Conservation (phyloP, 176 grass and related monocot genomes). For the Stipa capillata region DNA sequence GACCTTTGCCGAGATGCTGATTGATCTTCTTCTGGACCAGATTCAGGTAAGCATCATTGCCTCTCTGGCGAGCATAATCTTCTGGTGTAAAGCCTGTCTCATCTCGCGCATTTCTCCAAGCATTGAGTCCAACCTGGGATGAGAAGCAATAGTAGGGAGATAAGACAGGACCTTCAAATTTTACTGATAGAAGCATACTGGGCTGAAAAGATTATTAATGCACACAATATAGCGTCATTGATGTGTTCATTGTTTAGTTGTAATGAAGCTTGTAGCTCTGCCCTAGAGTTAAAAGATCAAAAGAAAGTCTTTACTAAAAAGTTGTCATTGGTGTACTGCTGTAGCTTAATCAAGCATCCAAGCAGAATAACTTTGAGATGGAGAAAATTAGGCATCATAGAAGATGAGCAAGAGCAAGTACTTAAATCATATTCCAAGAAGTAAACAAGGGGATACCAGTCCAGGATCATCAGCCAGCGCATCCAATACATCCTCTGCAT, state of each 20-base stretch:
- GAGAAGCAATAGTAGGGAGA: not conserved
- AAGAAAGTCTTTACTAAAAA: not conserved
- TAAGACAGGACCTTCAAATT: conserved; percentile 5
- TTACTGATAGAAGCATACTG: not conserved
- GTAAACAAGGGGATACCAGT: conserved; percentile 50
- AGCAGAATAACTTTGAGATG: not conserved
- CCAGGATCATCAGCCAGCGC: conserved; percentile 78
- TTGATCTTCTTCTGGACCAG: conserved; percentile 87
- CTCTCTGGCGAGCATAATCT: conserved; percentile 61
- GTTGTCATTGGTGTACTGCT: not conserved
- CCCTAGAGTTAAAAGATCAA: not conserved
- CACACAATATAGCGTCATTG: not conserved
- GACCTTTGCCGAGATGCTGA: conserved; percentile 46
- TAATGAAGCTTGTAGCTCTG: not conserved
- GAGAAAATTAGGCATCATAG: not conserved
- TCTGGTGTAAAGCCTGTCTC: conserved; percentile 59
- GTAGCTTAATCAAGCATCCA: not conserved
- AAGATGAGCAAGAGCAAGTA: conserved; percentile 4
- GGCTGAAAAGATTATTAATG: not conserved
- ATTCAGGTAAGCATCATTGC: conserved; percentile 53
- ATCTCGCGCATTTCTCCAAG: conserved; percentile 64
- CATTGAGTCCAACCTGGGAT: conserved; percentile 74
- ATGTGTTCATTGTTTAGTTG: not conserved
- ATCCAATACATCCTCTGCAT: conserved; percentile 72
- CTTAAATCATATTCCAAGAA: conserved; percentile 6